phyloP scores from a whole-genome alignment of 305 asterid genomes.

The Solanum hybrid region DNA sequence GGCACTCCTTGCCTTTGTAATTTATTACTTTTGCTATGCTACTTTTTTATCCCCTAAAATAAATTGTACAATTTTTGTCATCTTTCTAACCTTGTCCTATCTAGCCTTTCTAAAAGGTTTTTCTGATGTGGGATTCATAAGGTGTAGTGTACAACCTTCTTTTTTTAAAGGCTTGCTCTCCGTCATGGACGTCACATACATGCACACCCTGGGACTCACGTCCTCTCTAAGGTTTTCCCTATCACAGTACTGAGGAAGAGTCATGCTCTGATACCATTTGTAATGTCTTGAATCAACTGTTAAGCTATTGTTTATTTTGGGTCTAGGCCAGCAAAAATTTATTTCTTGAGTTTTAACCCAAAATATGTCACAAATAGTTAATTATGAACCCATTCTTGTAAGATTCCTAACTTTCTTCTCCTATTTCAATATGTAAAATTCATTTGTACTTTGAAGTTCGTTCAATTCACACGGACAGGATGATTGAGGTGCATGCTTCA shows the following conservation, averaged over 20 bases:
- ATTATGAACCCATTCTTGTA: background rate
- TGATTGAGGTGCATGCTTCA: background rate
- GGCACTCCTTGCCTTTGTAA: slow-evolving; percentile 2
- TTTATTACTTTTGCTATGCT: background rate
- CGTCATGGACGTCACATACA: background rate
- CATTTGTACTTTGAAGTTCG: background rate
- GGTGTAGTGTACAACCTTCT: background rate
- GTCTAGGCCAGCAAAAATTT: background rate
- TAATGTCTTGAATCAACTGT: background rate
- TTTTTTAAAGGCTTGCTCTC: background rate
- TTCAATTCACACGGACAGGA: rapidly evolving
- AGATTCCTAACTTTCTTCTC: background rate
- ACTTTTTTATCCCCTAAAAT: background rate
- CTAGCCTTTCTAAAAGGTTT: background rate
- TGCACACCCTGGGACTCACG: background rate
- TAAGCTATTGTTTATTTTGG: background rate
- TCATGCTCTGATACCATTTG: background rate
- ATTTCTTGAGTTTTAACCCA: background rate
- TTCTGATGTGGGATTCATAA: background rate
- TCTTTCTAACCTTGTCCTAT: background rate
- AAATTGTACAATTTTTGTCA: background rate
- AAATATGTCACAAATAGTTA: background rate
- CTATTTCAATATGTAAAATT: background rate
- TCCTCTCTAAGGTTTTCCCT: background rate
- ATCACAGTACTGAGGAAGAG: background rate